These are phyloP conservation scores for Aspergillus pseudoviridinutans DNA, from an alignment of 2,329 filamentous ascomycete species.

Conservation along the genomic window DNA sequence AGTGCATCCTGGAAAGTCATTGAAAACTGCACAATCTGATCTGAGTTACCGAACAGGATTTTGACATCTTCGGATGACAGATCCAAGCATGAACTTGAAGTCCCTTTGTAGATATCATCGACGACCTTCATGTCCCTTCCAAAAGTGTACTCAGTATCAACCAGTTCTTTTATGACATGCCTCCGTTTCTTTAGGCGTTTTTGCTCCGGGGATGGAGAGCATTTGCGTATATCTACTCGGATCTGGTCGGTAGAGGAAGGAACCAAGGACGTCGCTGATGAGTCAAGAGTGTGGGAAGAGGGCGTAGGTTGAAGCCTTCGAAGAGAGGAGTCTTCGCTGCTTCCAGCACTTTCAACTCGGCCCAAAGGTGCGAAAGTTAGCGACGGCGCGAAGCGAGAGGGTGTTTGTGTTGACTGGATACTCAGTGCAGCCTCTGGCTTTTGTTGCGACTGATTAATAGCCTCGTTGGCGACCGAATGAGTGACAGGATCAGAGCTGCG, in stretches of 20 bases:
- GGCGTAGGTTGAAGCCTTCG: slow-evolving; percentile 23
- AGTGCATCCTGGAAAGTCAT: slow-evolving; percentile 73
- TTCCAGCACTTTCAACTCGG: slow-evolving; percentile 24
- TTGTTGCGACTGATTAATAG: slow-evolving; percentile 5
- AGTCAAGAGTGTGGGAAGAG: slow-evolving; percentile 31
- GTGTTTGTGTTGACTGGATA: slow-evolving; percentile 10
- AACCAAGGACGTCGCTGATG: slow-evolving; percentile 36
- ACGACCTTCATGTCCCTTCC: slow-evolving; percentile 95
- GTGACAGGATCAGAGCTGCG: slow-evolving; percentile 24
- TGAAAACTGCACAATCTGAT: slow-evolving; percentile 85
- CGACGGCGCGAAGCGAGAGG: slow-evolving; percentile 11
- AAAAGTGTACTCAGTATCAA: slow-evolving; percentile 89
- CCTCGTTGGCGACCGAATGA: slow-evolving; percentile 8
- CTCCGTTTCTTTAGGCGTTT: slow-evolving; percentile 71
- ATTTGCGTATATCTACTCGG: slow-evolving; percentile 14
- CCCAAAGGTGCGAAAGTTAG: slow-evolving; percentile 15
- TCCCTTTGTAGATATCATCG: slow-evolving; percentile 96
- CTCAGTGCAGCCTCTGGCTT: background rate
- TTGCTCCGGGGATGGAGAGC: slow-evolving; percentile 37
- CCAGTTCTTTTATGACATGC: slow-evolving; percentile 82
- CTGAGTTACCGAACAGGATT: slow-evolving; percentile 85
- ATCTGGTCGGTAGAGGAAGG: slow-evolving; percentile 27
- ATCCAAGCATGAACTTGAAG: slow-evolving; percentile 74
- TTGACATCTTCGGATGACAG: slow-evolving; percentile 82
- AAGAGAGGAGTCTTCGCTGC: slow-evolving; percentile 38